Base-by-base conservation (phyloP, 371 early-diverging fungal genomes). In the Cokeromyces recurvatus region DNA sequence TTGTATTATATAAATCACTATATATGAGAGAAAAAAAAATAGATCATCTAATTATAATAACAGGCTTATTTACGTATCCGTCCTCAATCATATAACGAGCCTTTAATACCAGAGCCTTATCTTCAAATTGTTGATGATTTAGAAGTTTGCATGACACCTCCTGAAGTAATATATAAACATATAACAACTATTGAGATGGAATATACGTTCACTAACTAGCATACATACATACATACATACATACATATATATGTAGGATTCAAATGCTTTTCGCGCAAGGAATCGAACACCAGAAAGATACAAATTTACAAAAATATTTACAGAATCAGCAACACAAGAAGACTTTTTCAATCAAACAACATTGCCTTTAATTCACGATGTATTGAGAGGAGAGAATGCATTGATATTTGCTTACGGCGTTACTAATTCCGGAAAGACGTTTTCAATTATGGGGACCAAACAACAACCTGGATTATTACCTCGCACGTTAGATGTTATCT, bases 401-500 rank as follows among this genome's bases (percentile, higher is more conserved):
- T 57, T 86, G 17, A 39, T 87, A 27, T 86, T 89, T 56, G 76
- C 87, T 0, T 87, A 88, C 41, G 88, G 89, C 4, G 85, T 86
- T 37, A 90, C 90, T 21, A 88, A 87, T 29, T 84, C 86, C 17
- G 93, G 93, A 15, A 93, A 94, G 53, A 90, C 92, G 0, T 84
- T 78, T 39, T 73, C 85, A 0, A 71, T 85, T 17, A 79, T 83
- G 59, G 89, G 87, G 0, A 78, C 68, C 2, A 43, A 51, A 21
- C 48, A 59, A 12, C 61, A 71, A 11, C 68, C 79, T 1, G 87
- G 89, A 1, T 41, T 89, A 17, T 48, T 89, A 2, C 84, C 85
- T 14, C 65, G 84, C 9, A 65, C 86, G 2, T 37, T 89, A 29
- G 73, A 77, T 56, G 76, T 79, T 0, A 59, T 88, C 0, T 74